Percentiles rank a stretch among this genome's conserved stretches.
phyloP scores from a whole-genome alignment of 345 rosid genomes.

The Raphanus raphanistrum region DNA sequence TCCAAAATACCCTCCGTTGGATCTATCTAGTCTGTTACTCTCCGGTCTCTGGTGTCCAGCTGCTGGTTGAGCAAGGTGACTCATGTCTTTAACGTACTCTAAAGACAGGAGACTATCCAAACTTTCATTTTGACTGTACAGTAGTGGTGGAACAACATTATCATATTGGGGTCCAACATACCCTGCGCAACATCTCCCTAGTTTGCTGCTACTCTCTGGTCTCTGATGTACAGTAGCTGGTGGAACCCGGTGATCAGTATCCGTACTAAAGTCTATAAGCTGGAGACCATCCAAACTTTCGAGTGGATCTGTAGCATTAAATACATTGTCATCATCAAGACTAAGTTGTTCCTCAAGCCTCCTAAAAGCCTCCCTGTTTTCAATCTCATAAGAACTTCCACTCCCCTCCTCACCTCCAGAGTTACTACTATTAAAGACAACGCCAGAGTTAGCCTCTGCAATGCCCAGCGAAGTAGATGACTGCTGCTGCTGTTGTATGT shows the following conservation, averaged over 20 bases:
- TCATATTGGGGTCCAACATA: slow-evolving; percentile 17
- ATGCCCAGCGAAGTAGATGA: slow-evolving; percentile 53
- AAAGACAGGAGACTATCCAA: slow-evolving; percentile 37
- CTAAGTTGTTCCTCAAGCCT: slow-evolving; percentile 81
- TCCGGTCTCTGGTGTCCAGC: slow-evolving; percentile 24
- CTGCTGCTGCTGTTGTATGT: slow-evolving; percentile 45
- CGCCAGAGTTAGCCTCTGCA: slow-evolving; percentile 62
- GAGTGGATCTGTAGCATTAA: slow-evolving; percentile 33
- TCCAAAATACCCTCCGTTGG: slow-evolving; percentile 34
- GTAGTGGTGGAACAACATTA: slow-evolving; percentile 33
- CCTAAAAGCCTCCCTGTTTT: slow-evolving; percentile 57
- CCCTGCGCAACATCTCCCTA: slow-evolving; percentile 37
- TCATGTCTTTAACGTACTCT: slow-evolving; percentile 36
- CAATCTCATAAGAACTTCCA: slow-evolving; percentile 35
- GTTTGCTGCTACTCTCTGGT: slow-evolving; percentile 30
- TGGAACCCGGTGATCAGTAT: slow-evolving; percentile 39
- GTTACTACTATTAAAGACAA: slow-evolving; percentile 34
- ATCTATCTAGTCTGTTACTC: slow-evolving; percentile 26
- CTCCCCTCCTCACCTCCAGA: slow-evolving; percentile 39
- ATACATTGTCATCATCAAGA: slow-evolving; percentile 62
- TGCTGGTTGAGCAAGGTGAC: slow-evolving; percentile 37
- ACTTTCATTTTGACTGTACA: slow-evolving; percentile 40
- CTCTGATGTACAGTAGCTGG: slow-evolving; percentile 24
- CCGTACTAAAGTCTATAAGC: slow-evolving; percentile 33
- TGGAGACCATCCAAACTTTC: slow-evolving; percentile 37